These are phyloP conservation scores for Pythium sp. DNA, from an alignment of 352 stramenopile genomes.

Conservation along the genomic window DNA sequence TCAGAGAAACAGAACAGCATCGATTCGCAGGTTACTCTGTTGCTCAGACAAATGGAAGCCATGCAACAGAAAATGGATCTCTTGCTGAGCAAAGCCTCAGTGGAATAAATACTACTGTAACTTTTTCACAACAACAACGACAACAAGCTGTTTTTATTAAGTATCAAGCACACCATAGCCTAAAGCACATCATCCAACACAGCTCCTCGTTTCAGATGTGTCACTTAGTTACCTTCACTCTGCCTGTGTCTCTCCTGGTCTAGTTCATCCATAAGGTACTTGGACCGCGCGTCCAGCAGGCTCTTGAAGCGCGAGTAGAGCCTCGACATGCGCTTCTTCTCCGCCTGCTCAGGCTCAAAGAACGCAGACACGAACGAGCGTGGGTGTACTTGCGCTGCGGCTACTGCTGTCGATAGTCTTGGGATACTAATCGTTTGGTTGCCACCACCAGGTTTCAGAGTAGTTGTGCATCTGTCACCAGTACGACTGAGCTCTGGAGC, in stretches of 20 bases:
- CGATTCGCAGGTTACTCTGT: too few species aligned
- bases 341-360: conserved; percentile 45
- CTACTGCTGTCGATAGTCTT: conserved; percentile 1
- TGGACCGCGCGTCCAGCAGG: conserved; percentile 45
- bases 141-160: too few species aligned
- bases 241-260: neutral
- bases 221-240: neutral
- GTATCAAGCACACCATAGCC: too few species aligned
- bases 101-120: neutral
- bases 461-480: neutral
- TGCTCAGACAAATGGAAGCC: conserved; percentile 9
- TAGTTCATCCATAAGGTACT: conserved; percentile 15
- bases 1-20: too few species aligned
- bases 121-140: too few species aligned
- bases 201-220: too few species aligned
- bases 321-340: conserved; percentile 59
- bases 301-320: conserved; percentile 60
- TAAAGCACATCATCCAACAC: too few species aligned
- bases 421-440: neutral
- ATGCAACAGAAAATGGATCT: conserved; percentile 26
- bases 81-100: conserved; percentile 14
- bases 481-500: neutral
- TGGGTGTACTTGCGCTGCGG: neutral
- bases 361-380: conserved; percentile 22
- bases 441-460: neutral